These are phyloP conservation scores for Thraustochytrium striatum DNA, from an alignment of 352 stramenopile species.

Conservation along the genomic window DNA sequence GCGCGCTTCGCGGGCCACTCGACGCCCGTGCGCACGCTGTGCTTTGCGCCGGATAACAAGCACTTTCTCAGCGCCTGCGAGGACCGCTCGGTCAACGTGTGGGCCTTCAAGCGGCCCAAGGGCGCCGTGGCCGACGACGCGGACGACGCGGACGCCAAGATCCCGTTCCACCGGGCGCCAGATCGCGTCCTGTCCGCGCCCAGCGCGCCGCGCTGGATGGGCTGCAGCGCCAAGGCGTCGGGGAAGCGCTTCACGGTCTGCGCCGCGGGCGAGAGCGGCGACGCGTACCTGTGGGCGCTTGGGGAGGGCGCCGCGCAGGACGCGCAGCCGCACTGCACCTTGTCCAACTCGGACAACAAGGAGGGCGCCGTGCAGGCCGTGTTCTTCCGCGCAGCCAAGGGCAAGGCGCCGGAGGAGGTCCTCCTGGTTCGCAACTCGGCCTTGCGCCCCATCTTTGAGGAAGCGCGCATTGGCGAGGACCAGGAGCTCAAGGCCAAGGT, in stretches of 20 bases:
- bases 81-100: slow-evolving; percentile 31
- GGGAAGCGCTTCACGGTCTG: background rate
- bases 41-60: background rate
- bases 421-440: background rate
- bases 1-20: slow-evolving; percentile 27
- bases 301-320: background rate
- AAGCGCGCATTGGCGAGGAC: background rate
- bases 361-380: background rate
- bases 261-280: slow-evolving; percentile 7
- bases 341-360: background rate
- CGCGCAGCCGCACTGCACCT: background rate
- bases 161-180: background rate
- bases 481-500: background rate
- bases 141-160: background rate
- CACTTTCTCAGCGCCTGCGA: slow-evolving; percentile 22
- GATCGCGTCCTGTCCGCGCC: background rate
- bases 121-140: background rate
- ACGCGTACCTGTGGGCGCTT: background rate
- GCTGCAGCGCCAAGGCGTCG: background rate
- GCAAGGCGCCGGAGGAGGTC: background rate
- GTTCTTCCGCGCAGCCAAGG: background rate
- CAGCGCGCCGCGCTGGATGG: background rate
- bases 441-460: slow-evolving; percentile 36
- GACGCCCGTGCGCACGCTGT: slow-evolving; percentile 3
- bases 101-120: background rate